Conservation (phyloP, 2,329 filamentous ascomycete species). For the Diaporthe helianthi region DNA sequence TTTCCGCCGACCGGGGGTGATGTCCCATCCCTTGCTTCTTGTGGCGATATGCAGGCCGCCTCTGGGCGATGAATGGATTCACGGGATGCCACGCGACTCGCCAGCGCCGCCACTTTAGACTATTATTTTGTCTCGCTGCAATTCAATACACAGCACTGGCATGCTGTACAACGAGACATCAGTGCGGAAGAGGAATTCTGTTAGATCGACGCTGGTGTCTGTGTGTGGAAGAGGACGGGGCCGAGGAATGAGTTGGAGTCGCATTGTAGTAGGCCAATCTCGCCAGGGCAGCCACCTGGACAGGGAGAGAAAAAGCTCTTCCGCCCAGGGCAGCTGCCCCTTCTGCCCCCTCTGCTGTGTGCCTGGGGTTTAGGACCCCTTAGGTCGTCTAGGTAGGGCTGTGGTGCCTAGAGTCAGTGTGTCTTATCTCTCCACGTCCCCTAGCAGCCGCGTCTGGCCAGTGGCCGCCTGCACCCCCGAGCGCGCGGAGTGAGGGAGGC, state of each 20-base stretch:
- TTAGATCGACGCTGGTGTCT: not conserved
- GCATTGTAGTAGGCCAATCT: not conserved
- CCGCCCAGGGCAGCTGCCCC: not conserved
- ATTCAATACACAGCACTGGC: slow-evolving; percentile 22
- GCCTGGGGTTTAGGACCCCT: not conserved
- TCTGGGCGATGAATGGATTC: not conserved
- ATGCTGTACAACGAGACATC: slow-evolving; percentile 10
- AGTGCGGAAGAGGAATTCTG: slow-evolving; percentile 23
- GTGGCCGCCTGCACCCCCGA: not conserved
- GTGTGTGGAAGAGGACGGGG: not conserved
- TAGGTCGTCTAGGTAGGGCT: slow-evolving; percentile 7
- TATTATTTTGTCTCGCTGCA: slow-evolving; percentile 9
- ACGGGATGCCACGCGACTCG: slow-evolving; percentile 14
- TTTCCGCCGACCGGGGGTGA: not conserved
- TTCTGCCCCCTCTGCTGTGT: not conserved
- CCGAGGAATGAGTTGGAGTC: not conserved
- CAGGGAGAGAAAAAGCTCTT: slow-evolving; percentile 12
- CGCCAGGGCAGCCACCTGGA: not conserved
- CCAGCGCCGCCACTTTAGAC: not conserved
- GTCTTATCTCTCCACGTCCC: slow-evolving; percentile 15
- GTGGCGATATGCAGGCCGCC: not conserved
- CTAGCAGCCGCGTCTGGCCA: slow-evolving; percentile 13
- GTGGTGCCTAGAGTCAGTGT: not conserved
- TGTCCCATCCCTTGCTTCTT: slow-evolving; percentile 15
- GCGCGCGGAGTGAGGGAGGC: not conserved